Evolutionary conservation across 441 rosid genomes (phyloP).

Genomic region (Metrosideros polymorpha): DNA sequence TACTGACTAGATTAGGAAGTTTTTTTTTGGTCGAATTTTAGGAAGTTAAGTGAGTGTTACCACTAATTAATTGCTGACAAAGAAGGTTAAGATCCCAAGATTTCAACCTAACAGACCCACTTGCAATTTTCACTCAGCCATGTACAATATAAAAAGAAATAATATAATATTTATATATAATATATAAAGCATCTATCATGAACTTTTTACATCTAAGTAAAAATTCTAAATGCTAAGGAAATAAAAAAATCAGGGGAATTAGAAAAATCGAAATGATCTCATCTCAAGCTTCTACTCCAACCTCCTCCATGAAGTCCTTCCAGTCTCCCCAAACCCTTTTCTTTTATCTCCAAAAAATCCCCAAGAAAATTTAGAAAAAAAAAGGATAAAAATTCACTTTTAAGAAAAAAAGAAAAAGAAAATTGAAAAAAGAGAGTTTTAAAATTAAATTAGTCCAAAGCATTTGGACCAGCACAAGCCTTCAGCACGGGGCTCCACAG

Average conservation of each 20-base stretch:
- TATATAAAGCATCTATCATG: not conserved
- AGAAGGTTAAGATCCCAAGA: not conserved
- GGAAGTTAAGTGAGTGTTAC: not conserved
- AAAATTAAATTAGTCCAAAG: slow-evolving; percentile 29
- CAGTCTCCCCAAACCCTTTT: not conserved
- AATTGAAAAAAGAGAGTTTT: not conserved
- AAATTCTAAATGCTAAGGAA: not conserved
- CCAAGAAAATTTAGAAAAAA: fast-evolving
- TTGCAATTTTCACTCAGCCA: not conserved
- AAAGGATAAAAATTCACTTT: not conserved
- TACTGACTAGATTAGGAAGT: not conserved
- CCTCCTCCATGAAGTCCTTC: not conserved
- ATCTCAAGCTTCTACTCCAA: not conserved
- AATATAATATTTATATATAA: not conserved
- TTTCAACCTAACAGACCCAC: not conserved
- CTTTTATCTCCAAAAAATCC: not conserved
- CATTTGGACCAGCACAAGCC: slow-evolving; percentile 82
- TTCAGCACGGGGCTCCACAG: slow-evolving; percentile 64
- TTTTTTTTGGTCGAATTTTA: too few species aligned
- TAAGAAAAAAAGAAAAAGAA: not conserved
- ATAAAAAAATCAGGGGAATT: not conserved
- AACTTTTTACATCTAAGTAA: not conserved
- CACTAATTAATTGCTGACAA: not conserved
- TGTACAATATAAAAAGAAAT: not conserved
- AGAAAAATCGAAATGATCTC: not conserved